Evolutionary conservation across 805 yeast species (phyloP).

Genomic region (Zygosaccharomyces lentus): DNA sequence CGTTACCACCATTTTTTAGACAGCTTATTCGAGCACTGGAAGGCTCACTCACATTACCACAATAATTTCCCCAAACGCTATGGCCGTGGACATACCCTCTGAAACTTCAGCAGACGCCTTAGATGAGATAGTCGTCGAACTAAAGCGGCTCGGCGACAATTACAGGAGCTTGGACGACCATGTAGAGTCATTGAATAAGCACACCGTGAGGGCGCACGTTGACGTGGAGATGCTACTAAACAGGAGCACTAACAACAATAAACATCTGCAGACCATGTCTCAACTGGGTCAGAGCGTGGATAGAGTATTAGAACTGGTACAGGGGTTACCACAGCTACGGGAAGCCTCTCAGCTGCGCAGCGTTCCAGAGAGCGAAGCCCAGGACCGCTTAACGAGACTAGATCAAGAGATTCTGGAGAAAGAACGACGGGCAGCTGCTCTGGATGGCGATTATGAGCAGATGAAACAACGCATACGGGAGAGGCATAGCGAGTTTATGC

Average conservation of each 20-base stretch:
- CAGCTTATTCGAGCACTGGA: not conserved
- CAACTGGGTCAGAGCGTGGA: conserved; percentile 12
- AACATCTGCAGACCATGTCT: conserved; percentile 15
- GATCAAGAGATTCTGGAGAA: conserved; percentile 6
- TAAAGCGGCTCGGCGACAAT: conserved; percentile 10
- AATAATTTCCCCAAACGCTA: not conserved
- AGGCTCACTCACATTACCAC: not conserved
- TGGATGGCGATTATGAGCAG: conserved; percentile 6
- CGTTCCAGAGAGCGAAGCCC: not conserved
- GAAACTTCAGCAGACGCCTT: conserved; percentile 4
- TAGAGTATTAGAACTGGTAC: conserved; percentile 7
- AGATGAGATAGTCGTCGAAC: conserved; percentile 11
- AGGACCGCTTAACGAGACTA: not conserved
- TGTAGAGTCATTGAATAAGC: conserved; percentile 13
- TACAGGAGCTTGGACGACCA: conserved; percentile 7
- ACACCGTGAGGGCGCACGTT: conserved; percentile 13
- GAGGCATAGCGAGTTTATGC: conserved; percentile 1
- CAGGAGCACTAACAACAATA: conserved; percentile 17
- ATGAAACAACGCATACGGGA: conserved; percentile 3
- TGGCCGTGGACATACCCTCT: conserved; percentile 2
- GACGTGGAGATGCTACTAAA: conserved; percentile 15
- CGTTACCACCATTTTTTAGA: not conserved
- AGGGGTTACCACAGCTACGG: conserved; percentile 5
- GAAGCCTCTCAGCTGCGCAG: conserved; percentile 1
- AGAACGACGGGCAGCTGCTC: conserved; percentile 8